Evolutionary conservation across 2,329 filamentous ascomycete genomes (phyloP).

Genomic region (Aspergillus sclerotialis): DNA sequence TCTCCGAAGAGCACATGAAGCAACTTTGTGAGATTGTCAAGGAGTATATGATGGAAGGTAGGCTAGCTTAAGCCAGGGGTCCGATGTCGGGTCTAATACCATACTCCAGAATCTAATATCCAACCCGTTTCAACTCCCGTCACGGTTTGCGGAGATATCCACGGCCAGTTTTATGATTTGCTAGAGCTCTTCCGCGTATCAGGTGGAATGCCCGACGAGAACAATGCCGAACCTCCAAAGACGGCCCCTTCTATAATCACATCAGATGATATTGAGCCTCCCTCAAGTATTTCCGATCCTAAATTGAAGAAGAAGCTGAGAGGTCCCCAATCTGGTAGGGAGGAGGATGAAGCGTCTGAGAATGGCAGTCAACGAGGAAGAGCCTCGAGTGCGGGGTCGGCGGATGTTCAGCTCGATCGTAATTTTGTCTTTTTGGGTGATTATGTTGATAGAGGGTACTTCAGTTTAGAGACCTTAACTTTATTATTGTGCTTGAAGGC

Average conservation of each 20-base stretch:
- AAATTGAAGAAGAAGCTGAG: conserved; percentile 82
- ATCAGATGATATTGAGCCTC: conserved; percentile 87
- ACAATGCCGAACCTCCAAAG: conserved; percentile 60
- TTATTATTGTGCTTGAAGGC: conserved; percentile 66
- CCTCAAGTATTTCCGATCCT: conserved; percentile 78
- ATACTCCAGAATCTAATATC: conserved; percentile 78
- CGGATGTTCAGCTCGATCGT: conserved; percentile 46
- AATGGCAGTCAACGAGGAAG: conserved; percentile 15
- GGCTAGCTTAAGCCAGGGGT: conserved; percentile 4
- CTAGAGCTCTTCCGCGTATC: conserved; percentile 95
- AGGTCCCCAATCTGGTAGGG: conserved; percentile 21
- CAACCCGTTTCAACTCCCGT: conserved; percentile 96
- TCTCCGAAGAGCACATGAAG: conserved; percentile 96
- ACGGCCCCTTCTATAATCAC: conserved; percentile 69
- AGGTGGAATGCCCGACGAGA: conserved; percentile 89
- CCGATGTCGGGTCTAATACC: conserved; percentile 2
- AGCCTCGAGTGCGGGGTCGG: conserved; percentile 23
- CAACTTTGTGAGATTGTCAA: conserved; percentile 98
- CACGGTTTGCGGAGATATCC: conserved; percentile 95
- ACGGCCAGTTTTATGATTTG: conserved; percentile 97
- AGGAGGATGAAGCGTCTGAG: conserved; percentile 19
- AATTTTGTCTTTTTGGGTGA: conserved; percentile 69
- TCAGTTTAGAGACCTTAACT: conserved; percentile 67
- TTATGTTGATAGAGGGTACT: conserved; percentile 69
- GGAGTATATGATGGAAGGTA: conserved; percentile 97